These are phyloP conservation scores for Boehmeria nivea DNA, from an alignment of 306 rosid genomes.

Conservation along the genomic window DNA sequence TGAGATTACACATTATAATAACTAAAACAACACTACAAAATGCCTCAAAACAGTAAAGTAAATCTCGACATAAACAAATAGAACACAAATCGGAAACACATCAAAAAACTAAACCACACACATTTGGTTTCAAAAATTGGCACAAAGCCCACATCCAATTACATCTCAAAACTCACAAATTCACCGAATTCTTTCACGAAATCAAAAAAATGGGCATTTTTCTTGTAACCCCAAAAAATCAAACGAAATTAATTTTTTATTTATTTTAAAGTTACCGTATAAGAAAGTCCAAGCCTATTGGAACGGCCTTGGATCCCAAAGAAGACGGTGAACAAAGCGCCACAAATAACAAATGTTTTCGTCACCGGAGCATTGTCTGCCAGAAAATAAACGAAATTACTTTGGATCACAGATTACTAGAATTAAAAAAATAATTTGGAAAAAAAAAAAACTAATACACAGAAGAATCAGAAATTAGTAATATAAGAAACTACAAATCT, in stretches of 20 bases:
- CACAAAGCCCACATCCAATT: constrained; percentile 12
- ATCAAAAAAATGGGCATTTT: background rate
- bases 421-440: background rate
- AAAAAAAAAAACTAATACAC: background rate
- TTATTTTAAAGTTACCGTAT: constrained; percentile 45
- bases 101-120: background rate
- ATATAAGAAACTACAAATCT: no score
- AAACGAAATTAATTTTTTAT: background rate
- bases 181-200: background rate
- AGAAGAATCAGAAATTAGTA: background rate
- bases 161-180: constrained; percentile 10
- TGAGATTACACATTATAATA: no score
- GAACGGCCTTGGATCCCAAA: constrained; percentile 92
- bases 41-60: background rate
- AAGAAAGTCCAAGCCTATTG: constrained; percentile 67
- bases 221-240: background rate
- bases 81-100: background rate
- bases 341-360: constrained; percentile 54
- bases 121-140: background rate
- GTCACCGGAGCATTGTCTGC: constrained; percentile 97
- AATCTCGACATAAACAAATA: background rate
- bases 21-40: background rate
- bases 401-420: constrained; percentile 30
- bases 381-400: constrained; percentile 13
- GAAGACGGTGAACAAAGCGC: constrained; percentile 76